phyloP scores from a whole-genome alignment of 768 basidiomycete species.

The Kwoniella mangroviensis region DNA sequence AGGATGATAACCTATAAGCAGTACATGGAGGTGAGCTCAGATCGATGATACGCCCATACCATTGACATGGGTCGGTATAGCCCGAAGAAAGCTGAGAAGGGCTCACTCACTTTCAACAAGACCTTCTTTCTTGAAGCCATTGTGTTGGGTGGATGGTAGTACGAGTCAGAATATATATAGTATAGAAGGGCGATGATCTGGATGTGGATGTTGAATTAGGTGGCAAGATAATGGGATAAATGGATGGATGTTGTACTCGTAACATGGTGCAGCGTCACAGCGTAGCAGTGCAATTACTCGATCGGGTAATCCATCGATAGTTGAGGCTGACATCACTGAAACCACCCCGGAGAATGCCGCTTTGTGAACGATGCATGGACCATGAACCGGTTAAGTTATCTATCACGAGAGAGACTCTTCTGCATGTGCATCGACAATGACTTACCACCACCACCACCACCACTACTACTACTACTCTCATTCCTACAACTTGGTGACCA shows the following conservation, averaged over 20 bases:
- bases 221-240: too few relatives aligned
- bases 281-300: neutral
- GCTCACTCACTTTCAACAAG: slow-evolving; percentile 59
- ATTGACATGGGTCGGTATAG: neutral
- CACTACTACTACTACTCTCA: too few relatives aligned
- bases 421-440: too few relatives aligned
- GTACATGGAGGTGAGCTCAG: neutral
- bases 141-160: neutral
- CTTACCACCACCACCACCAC: too few relatives aligned
- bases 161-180: neutral
- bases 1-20: slow-evolving; percentile 88
- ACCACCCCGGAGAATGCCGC: neutral
- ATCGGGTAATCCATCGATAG: neutral
- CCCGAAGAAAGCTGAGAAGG: neutral
- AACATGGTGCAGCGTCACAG: neutral
- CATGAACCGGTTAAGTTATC: neutral
- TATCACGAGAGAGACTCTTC: neutral
- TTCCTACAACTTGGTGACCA: too few relatives aligned
- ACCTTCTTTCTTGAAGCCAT: slow-evolving; percentile 65
- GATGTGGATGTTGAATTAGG: too few relatives aligned
- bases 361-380: neutral
- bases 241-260: neutral
- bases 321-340: slow-evolving; percentile 6
- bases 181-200: neutral
- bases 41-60: neutral